Evolutionary conservation across 2,329 filamentous ascomycete genomes (phyloP), one percentile per base, ranked within the genome.

Genomic region (Polychaeton citri): DNA sequence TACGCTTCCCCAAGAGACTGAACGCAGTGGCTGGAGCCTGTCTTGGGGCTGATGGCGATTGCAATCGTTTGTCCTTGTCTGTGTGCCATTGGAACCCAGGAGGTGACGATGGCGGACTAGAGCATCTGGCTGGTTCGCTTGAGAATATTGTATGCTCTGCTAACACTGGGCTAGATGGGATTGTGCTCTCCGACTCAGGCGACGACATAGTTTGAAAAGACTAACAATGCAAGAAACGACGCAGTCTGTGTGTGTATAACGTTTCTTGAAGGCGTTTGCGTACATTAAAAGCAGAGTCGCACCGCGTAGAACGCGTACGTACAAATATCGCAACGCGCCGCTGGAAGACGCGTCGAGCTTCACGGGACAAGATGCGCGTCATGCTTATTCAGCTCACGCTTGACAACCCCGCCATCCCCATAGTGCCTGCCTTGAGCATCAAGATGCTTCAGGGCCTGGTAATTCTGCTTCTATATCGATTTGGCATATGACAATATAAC

Each of bases 81-180:
- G 52, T 32, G 31, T 55, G 52, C 52, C 52, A 54, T 58, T 50
- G 62, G 33, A 59, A 52, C 13, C 60, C 61, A 21, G 68, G 67
- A 36, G 69, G 65, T 38, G 67, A 70, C 7, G 68, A 70, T 3
- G 69, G 68, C 21, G 68, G 67, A 30, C 65, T 70, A 24, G 63
- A 63, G 21, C 63, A 16, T 15, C 34, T 39, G 32, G 37, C 26
- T 16, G 42, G 31, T 5, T 40, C 40, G 19, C 52, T 46, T 8
- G 47, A 50, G 41, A 51, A 55, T 32, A 50, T 16, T 2, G 43
- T 37, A 13, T 38, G 37, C 21, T 45, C 46, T 32, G 41, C 45
- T 31, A 39, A 31, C 13, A 48, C 43, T 28, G 49, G 44, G 6
- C 43, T 52, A 19, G 44, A 47, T 15, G 43, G 42, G 32, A 39